These are phyloP conservation scores for Polychaeton citri DNA, from an alignment of 2,329 filamentous ascomycete species.

Conservation along the genomic window DNA sequence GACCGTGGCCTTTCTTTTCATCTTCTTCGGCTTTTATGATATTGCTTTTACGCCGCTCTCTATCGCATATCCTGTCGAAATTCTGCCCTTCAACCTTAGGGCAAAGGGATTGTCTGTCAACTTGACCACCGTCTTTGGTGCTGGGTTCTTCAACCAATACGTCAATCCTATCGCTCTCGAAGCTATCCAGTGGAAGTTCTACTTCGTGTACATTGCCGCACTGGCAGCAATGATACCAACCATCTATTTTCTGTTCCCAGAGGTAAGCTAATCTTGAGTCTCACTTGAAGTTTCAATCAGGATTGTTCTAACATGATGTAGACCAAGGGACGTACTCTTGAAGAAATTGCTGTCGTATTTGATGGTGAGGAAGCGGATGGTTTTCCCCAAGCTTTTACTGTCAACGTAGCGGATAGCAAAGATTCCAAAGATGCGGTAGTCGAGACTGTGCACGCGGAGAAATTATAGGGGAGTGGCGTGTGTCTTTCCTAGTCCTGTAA, in stretches of 20 bases:
- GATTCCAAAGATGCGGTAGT: no score
- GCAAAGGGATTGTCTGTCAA: neutral
- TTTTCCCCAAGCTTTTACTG: no score
- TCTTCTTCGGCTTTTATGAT: constrained; percentile 30
- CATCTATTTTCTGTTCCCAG: constrained; percentile 3
- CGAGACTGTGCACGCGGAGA: no score
- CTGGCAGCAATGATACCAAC: neutral
- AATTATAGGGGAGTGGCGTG: no score
- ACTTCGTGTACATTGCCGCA: constrained; percentile 2
- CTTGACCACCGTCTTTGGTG: neutral
- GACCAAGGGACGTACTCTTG: constrained; percentile 1
- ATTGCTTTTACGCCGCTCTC: constrained; percentile 23
- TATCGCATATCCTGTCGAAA: constrained; percentile 22
- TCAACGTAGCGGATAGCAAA: no score
- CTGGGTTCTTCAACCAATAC: constrained; percentile 3
- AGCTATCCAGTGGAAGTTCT: constrained; percentile 4
- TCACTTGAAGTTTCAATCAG: no score
- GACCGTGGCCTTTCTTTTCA: constrained; percentile 30
- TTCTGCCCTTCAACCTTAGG: constrained; percentile 16
- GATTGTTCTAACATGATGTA: constrained; percentile 1
- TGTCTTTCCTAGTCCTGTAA: no score
- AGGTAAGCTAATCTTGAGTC: no score
- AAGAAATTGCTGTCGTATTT: constrained; percentile 3
- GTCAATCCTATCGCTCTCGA: constrained; percentile 5
- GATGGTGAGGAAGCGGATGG: no score